Conservation (phyloP, 208 protist species). For the Trypanosoma boissoni region DNA sequence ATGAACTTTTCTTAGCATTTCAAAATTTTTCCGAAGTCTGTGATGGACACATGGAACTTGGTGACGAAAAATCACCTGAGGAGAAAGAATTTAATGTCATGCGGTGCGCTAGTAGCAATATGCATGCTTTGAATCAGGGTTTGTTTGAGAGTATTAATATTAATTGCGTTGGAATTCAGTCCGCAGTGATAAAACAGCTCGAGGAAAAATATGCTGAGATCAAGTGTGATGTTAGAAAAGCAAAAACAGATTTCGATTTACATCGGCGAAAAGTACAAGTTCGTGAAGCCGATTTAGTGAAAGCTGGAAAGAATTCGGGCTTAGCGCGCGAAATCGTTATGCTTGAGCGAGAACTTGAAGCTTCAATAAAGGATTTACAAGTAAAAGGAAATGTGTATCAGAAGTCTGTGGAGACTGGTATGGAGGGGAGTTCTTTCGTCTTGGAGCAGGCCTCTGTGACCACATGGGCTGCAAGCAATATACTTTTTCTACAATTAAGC, state of each 20-base stretch:
- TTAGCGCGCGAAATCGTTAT: slow-evolving; percentile 16
- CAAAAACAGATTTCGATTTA: slow-evolving; percentile 51
- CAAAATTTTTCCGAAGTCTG: slow-evolving; percentile 50
- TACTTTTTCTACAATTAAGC: slow-evolving; percentile 61
- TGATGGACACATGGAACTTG: slow-evolving; percentile 41
- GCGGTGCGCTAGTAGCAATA: background rate
- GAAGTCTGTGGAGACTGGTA: slow-evolving; percentile 31
- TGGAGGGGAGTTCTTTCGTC: slow-evolving; percentile 44
- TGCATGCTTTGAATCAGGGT: slow-evolving; percentile 1
- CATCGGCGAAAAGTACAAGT: slow-evolving; percentile 45
- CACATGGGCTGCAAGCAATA: slow-evolving; percentile 60
- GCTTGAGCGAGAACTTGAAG: slow-evolving; percentile 27
- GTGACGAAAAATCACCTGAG: background rate
- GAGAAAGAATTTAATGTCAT: slow-evolving; percentile 11
- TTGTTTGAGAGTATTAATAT: slow-evolving; percentile 7
- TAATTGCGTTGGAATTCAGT: slow-evolving; percentile 37
- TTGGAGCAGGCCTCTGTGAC: slow-evolving; percentile 73
- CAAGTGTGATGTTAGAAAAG: slow-evolving; percentile 26
- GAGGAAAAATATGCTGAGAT: slow-evolving; percentile 31
- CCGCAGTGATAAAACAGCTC: slow-evolving; percentile 30
- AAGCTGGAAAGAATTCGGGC: too few species aligned
- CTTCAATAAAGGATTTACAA: slow-evolving; percentile 29
- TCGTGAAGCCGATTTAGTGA: slow-evolving; percentile 22
- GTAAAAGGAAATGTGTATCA: slow-evolving; percentile 33
- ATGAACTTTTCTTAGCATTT: slow-evolving; percentile 33